These are phyloP conservation scores for Friedmanniomyces endolithicus DNA, from an alignment of 495 filamentous ascomycete genomes.

Conservation along the genomic window DNA sequence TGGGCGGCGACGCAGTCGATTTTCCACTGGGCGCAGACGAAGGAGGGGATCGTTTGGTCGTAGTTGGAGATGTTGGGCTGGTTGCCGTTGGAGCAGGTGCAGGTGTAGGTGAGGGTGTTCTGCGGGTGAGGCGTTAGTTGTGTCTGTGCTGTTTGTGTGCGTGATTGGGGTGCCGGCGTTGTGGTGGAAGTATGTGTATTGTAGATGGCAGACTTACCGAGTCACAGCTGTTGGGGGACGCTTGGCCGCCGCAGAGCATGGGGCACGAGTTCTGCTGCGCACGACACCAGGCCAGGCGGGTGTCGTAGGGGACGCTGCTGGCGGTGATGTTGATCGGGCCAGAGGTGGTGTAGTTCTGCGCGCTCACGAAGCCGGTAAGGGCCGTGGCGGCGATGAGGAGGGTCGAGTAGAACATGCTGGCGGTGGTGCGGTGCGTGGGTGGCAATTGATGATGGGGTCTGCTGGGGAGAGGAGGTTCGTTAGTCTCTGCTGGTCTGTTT, in stretches of 20 bases:
- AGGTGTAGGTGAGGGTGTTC: constrained; percentile 41
- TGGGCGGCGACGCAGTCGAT: constrained; percentile 39
- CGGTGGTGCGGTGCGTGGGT: background rate
- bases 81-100: constrained; percentile 42
- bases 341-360: constrained; percentile 26
- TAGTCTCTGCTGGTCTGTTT: no score
- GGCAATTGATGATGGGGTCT: background rate
- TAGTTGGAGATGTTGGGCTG: constrained; percentile 42
- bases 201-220: constrained; percentile 20
- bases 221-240: constrained; percentile 26
- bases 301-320: constrained; percentile 8
- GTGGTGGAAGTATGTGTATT: background rate
- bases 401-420: constrained; percentile 28
- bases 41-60: constrained; percentile 44
- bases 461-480: background rate
- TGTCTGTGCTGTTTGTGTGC: background rate
- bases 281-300: constrained; percentile 25
- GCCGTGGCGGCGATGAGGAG: constrained; percentile 27
- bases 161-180: no score
- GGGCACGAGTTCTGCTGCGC: constrained; percentile 29
- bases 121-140: constrained; percentile 20
- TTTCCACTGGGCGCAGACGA: constrained; percentile 41
- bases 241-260: constrained; percentile 26
- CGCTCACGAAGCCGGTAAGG: constrained; percentile 26
- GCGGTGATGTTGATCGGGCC: constrained; percentile 21